Conservation (phyloP, 768 basidiomycete genomes). For the Hygrophorus russula region DNA sequence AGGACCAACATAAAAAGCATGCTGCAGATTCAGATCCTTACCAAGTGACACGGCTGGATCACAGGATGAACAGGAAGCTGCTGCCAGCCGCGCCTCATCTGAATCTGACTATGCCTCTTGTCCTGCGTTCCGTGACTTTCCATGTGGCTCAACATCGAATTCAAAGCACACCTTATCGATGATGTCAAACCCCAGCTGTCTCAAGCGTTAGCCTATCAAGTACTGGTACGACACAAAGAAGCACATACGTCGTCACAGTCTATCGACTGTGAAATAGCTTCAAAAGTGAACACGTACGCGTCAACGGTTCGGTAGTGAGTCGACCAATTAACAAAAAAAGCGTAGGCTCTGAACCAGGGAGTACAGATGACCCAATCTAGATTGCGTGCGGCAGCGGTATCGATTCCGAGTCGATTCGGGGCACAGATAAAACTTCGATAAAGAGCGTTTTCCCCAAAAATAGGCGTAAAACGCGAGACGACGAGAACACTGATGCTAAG, state of each 20-base stretch:
- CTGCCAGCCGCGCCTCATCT: constrained; percentile 35
- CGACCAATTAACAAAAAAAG: too few species aligned
- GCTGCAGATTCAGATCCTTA: constrained; percentile 12
- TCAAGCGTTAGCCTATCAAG: constrained; percentile 46
- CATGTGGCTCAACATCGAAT: neutral
- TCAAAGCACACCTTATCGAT: constrained; percentile 57
- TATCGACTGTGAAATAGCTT: too few species aligned
- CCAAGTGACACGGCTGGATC: constrained; percentile 10
- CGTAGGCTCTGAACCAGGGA: too few species aligned
- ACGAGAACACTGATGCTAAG: too few species aligned
- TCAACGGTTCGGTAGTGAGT: too few species aligned
- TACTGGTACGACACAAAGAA: constrained; percentile 35
- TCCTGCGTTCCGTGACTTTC: constrained; percentile 58
- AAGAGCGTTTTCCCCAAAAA: too few species aligned
- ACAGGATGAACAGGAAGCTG: constrained; percentile 40
- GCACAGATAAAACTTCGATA: too few species aligned
- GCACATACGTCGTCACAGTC: constrained; percentile 67
- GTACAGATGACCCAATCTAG: too few species aligned
- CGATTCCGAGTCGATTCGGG: too few species aligned
- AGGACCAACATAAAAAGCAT: constrained; percentile 45
- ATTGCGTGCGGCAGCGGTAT: too few species aligned
- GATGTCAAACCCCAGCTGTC: constrained; percentile 34
- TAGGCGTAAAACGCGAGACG: too few species aligned
- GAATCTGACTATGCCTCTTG: constrained; percentile 47
- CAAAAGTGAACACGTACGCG: too few species aligned